Evolutionary conservation across 2,329 filamentous ascomycete genomes (phyloP).

Genomic region (Alternaria triticimaculans): DNA sequence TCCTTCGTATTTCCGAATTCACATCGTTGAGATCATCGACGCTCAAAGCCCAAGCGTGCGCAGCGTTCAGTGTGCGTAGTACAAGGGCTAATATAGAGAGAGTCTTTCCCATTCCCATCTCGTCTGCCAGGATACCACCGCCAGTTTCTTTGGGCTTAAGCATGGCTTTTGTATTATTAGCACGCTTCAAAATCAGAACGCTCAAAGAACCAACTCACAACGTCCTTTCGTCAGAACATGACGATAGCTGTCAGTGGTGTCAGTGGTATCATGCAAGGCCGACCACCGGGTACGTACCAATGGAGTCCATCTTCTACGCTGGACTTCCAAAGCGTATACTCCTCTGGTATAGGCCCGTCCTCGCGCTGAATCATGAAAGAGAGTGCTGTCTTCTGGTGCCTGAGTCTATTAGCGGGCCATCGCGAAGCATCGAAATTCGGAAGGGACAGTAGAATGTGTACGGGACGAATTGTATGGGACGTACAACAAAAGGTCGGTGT

Average conservation of each 20-base stretch:
- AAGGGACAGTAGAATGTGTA: neutral
- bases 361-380: conserved; percentile 41
- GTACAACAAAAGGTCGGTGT: conserved; percentile 23
- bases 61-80: conserved; percentile 50
- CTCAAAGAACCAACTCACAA: neutral
- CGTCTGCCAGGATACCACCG: conserved; percentile 64
- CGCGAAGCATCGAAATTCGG: neutral
- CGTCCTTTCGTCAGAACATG: conserved; percentile 52
- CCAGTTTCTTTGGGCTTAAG: conserved; percentile 34
- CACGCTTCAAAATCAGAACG: neutral
- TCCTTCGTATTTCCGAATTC: neutral
- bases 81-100: conserved; percentile 61
- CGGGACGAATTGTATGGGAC: neutral
- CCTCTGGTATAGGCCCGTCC: conserved; percentile 36
- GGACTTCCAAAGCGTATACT: conserved; percentile 38
- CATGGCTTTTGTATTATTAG: neutral
- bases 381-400: conserved; percentile 37
- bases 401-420: neutral
- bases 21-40: neutral
- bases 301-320: conserved; percentile 23
- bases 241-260: conserved; percentile 34
- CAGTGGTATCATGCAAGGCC: neutral
- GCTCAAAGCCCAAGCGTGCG: conserved; percentile 43
- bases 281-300: conserved; percentile 18
- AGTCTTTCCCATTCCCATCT: conserved; percentile 68